Base-by-base conservation (phyloP, 768 basidiomycete genomes). In the Inosperma sp. region DNA sequence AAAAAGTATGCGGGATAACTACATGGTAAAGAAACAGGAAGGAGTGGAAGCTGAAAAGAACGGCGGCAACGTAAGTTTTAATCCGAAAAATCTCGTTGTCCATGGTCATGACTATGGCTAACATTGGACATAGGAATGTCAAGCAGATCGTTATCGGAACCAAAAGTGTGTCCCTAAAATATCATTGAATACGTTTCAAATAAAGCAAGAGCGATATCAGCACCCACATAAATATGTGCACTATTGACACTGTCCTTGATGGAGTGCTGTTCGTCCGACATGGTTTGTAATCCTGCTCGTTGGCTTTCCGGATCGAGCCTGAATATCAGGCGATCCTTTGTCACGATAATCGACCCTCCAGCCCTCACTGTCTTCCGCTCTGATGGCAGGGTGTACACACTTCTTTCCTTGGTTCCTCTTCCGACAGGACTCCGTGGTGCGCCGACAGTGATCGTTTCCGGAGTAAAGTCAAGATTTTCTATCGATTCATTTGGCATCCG, bases 311-410 rank as follows among this genome's bases (percentile, higher is more conserved):
- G 9, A 13, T 36, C 34, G 3, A 51, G 49, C 23, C 43, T 51
- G 22, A 51, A 33, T 27, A 45, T 16, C 42, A 51, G 25, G n/a
- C 50, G 41, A 13, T 51, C 50, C 19, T 51, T 51, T 21, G 43
- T 42, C 16, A 51, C 50, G 13, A 51, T 29, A 6, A 51, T 51
- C 10, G 50, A 34, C 16, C 16, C 34, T 12, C 42, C 42, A 8
- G 22, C 26, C 3, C 23, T 45, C 30, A 5, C 19, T 13, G 22
- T 9, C 3, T 12, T 30, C 23, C 9, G 35, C 22, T 16, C 26
- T 12, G 41, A 34, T 29, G 40, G 41, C n/a, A 36, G 7, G 7
- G 43, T 36, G 33, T 8, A 51, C 16, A 51, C 26, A 21, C 23
- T 4, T 0, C 50, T 7, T 30, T 6, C 21, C 13, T 30, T 34